A percentile compares a stretch with the other conserved stretches of the same genome.
These are phyloP conservation scores for Neohortaea acidophila DNA, from an alignment of 495 filamentous ascomycete genomes.

Conservation along the genomic window DNA sequence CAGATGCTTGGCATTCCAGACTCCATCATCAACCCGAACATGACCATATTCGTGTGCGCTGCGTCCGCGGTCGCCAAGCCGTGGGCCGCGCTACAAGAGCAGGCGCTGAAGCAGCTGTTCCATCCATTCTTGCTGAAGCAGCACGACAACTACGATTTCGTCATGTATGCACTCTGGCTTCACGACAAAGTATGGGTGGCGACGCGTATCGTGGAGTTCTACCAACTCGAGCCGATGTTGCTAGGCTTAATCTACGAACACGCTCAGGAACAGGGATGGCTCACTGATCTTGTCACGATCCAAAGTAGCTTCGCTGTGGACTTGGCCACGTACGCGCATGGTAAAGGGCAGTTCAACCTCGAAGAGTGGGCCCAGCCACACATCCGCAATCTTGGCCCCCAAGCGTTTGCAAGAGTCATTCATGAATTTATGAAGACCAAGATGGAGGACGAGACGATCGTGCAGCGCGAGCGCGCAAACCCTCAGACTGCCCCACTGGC, in stretches of 20 bases:
- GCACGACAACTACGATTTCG: slow-evolving; percentile 60
- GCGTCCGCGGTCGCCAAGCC: slow-evolving; percentile 54
- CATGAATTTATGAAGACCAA: slow-evolving; percentile 67
- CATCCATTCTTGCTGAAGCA: slow-evolving; percentile 46
- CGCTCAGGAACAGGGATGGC: slow-evolving; percentile 61
- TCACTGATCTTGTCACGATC: slow-evolving; percentile 60
- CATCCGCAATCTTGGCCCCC: slow-evolving; percentile 39
- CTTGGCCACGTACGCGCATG: slow-evolving; percentile 76
- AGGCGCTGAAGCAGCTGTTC: slow-evolving; percentile 45
- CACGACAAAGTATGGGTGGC: slow-evolving; percentile 73
- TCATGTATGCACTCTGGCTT: slow-evolving; percentile 76
- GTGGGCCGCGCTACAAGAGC: slow-evolving; percentile 46
- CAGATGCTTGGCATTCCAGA: slow-evolving; percentile 36
- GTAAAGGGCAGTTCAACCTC: slow-evolving; percentile 62
- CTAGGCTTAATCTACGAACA: slow-evolving; percentile 74
- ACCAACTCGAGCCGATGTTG: slow-evolving; percentile 56
- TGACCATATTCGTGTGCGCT: slow-evolving; percentile 64
- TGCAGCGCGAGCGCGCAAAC: slow-evolving; percentile 45
- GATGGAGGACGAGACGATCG: slow-evolving; percentile 60
- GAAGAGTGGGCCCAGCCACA: slow-evolving; percentile 59
- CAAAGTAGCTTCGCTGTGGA: slow-evolving; percentile 75
- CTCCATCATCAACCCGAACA: slow-evolving; percentile 50
- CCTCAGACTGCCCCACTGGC: slow-evolving; percentile 57
- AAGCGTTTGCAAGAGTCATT: slow-evolving; percentile 47
- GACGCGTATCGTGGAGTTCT: slow-evolving; percentile 59